Evolutionary conservation across 495 filamentous ascomycete genomes (phyloP).

Genomic region (Hypoxylon fragiforme): DNA sequence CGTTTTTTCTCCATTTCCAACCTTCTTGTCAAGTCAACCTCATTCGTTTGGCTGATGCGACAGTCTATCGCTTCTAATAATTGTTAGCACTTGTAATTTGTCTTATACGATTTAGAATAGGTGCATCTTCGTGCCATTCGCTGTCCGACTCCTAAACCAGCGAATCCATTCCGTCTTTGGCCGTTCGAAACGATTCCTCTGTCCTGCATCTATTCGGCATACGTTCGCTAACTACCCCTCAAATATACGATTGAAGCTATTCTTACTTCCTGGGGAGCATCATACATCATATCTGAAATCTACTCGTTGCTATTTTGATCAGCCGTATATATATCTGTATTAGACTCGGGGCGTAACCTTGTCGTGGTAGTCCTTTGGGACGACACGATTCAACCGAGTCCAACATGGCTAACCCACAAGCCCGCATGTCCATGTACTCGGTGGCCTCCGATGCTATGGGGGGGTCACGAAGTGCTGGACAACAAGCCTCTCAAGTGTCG

Average conservation of each 20-base stretch:
- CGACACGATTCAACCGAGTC: slow-evolving; percentile 37
- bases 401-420: slow-evolving; percentile 65
- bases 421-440: slow-evolving; percentile 87
- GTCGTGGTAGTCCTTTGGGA: slow-evolving; percentile 45
- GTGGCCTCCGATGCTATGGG: slow-evolving; percentile 65
- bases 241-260: slow-evolving; percentile 10
- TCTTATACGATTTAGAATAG: slow-evolving; percentile 16
- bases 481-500: slow-evolving; percentile 78
- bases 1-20: slow-evolving; percentile 39
- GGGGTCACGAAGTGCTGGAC: slow-evolving; percentile 60
- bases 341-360: slow-evolving; percentile 4
- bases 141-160: slow-evolving; percentile 22
- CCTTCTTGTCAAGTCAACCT: slow-evolving; percentile 38
- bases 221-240: slow-evolving; percentile 23
- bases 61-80: slow-evolving; percentile 45
- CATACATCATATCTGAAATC: too few relatives aligned
- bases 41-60: slow-evolving; percentile 56
- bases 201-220: slow-evolving; percentile 12
- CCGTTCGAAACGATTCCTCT: slow-evolving; percentile 1
- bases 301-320: too few relatives aligned
- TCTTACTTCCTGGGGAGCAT: too few relatives aligned
- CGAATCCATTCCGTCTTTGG: slow-evolving; percentile 6
- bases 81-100: slow-evolving; percentile 35
- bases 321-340: too few relatives aligned
- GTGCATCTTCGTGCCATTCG: slow-evolving; percentile 15